Conservation (phyloP, 768 basidiomycete species). For the Suillus subluteus region DNA sequence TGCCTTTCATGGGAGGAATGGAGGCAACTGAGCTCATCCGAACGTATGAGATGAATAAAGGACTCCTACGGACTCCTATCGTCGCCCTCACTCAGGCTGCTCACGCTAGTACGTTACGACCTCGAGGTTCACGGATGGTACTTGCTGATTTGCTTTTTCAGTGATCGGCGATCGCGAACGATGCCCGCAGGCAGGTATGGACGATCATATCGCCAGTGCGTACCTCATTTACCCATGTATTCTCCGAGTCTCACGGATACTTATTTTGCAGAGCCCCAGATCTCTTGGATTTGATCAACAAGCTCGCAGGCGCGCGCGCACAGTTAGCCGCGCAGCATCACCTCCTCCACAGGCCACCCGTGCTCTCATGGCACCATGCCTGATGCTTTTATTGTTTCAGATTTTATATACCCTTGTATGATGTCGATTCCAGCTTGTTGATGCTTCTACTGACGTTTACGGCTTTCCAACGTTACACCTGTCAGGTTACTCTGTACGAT, state of each 20-base stretch:
- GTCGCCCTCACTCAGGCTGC: constrained; percentile 98
- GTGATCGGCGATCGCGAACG: constrained; percentile 89
- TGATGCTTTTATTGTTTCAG: not conserved
- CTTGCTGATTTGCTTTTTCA: constrained; percentile 33
- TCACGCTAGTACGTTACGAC: constrained; percentile 79
- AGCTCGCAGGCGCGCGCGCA: constrained; percentile 70
- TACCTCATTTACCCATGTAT: constrained; percentile 11
- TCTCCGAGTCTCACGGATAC: constrained; percentile 8
- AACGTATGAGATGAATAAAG: constrained; percentile 74
- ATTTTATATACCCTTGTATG: not conserved
- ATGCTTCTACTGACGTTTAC: not conserved
- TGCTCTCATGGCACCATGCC: constrained; percentile 30
- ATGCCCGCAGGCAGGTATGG: constrained; percentile 79
- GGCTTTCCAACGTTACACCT: not conserved
- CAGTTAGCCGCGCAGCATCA: constrained; percentile 33
- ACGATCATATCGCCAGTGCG: constrained; percentile 83
- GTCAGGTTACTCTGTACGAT: constrained; percentile 4
- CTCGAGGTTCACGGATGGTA: not conserved
- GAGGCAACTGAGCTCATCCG: constrained; percentile 95
- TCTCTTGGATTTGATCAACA: constrained; percentile 79
- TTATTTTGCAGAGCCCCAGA: constrained; percentile 66
- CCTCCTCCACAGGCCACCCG: constrained; percentile 30
- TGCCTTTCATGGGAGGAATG: constrained; percentile 99
- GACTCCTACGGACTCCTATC: constrained; percentile 82
- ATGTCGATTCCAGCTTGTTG: not conserved